Evolutionary conservation across 1,284 basidiomycete genomes (phyloP).

Genomic region (Sporisorium sorghi): DNA sequence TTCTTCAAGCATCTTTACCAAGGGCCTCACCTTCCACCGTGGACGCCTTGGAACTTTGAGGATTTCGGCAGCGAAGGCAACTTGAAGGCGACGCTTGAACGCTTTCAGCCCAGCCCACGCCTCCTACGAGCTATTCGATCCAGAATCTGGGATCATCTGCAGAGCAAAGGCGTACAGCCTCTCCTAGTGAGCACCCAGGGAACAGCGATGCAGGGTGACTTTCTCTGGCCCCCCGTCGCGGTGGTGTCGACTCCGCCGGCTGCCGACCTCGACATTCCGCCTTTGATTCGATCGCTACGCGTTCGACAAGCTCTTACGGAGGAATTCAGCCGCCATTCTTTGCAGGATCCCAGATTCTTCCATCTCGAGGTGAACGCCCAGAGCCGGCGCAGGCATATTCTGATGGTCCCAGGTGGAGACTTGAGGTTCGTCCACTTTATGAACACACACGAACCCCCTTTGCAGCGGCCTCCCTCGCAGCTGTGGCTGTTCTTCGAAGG

Average conservation of each 20-base stretch:
- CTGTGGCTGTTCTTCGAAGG: conserved; percentile 21
- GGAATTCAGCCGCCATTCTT: neutral
- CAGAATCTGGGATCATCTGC: neutral
- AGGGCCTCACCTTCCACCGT: neutral
- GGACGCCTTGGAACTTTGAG: conserved; percentile 8
- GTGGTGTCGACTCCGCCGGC: neutral
- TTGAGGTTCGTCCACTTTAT: neutral
- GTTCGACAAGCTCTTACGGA: neutral
- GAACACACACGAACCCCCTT: neutral
- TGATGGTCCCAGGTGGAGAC: neutral
- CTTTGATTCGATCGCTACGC: neutral
- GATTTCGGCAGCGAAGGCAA: neutral
- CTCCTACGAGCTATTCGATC: conserved; percentile 1
- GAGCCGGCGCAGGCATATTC: neutral
- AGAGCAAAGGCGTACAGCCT: neutral
- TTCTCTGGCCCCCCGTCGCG: conserved; percentile 17
- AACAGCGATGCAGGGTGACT: conserved; percentile 9
- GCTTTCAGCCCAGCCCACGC: neutral
- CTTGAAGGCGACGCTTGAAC: neutral
- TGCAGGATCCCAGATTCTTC: neutral
- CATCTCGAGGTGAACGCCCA: neutral
- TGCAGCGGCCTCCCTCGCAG: neutral
- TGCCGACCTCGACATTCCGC: neutral
- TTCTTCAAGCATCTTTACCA: conserved; percentile 8
- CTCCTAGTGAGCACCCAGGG: neutral